Evolutionary conservation across 768 basidiomycete genomes (phyloP).

Genomic region (Amanita muscaria): DNA sequence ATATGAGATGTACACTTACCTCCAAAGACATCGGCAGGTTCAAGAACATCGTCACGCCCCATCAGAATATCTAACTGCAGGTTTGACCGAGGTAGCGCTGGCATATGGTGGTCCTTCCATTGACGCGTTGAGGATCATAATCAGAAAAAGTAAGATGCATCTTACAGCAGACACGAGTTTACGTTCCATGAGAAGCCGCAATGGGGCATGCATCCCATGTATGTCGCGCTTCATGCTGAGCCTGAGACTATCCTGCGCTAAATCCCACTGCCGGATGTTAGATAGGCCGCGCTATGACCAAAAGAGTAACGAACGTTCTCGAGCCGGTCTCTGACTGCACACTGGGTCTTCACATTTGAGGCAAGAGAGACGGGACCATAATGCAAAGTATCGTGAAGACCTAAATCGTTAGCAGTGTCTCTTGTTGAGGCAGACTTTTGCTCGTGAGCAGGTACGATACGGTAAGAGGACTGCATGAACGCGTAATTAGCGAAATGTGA

Average conservation of each 20-base stretch:
- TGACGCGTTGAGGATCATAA: constrained; percentile 1
- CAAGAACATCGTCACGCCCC: constrained; percentile 84
- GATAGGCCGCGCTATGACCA: background rate
- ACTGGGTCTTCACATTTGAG: constrained; percentile 56
- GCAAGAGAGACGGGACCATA: constrained; percentile 81
- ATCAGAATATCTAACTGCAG: constrained; percentile 87
- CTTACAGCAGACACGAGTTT: constrained; percentile 72
- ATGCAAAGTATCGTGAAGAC: constrained; percentile 81
- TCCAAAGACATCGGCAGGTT: constrained; percentile 71
- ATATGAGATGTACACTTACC: constrained; percentile 39
- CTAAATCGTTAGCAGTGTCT: constrained; percentile 64
- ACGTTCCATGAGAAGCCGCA: constrained; percentile 90
- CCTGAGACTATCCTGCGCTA: constrained; percentile 82
- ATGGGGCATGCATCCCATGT: constrained; percentile 83
- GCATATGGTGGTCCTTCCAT: constrained; percentile 55
- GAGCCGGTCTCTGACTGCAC: constrained; percentile 59
- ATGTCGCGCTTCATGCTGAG: constrained; percentile 77
- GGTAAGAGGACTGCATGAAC: constrained; percentile 22
- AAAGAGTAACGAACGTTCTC: constrained; percentile 50
- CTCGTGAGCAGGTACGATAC: constrained; percentile 49
- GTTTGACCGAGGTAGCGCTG: constrained; percentile 60
- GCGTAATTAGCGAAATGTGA: constrained; percentile 18
- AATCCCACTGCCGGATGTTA: constrained; percentile 66
- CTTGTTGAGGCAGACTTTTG: constrained; percentile 56
- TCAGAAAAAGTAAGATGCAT: constrained; percentile 7